Evolutionary conservation across 495 filamentous ascomycete species (phyloP), one percentile per base, ranked within the genome.

Genomic region (Staphylotrichum tortipilum): DNA sequence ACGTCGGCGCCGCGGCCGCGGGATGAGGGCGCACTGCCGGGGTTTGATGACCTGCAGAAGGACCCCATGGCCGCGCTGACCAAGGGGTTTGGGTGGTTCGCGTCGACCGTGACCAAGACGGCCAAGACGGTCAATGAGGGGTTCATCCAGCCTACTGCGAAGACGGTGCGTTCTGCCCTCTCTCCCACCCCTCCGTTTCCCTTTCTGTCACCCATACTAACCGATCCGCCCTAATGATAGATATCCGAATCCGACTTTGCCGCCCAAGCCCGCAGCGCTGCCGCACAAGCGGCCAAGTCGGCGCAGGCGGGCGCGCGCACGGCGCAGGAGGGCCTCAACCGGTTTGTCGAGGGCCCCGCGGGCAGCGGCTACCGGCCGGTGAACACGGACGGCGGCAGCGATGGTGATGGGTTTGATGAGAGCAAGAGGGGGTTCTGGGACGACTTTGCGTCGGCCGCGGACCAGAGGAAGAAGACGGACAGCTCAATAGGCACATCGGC

Each of bases 31-130:
- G 66, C 68, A n/a, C 57, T 83, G 15, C 86, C 83, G 0, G 80
- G 78, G 1, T 64, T 90, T 19, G 84, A 94, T 46, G 89, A 95
- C 30, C 80, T 96, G 55, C 86, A 91, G 67, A 85, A 84, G 55
- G 92, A 98, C 65, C 89, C 94, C 2, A 76, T 97, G 49, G 89
- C 79, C 0, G 88, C 90, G 39, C 62, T 98, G 57, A 88, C 78
- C 22, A 96, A 95, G 69, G 85, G 92, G 6, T 90, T 96, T 57
- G 90, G 94, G 2, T 96, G 94, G 86, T 91, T 98, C 56, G 78
- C 87, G 15, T 81, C 76, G 11, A 84, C 86, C 28, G 89, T 96
- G 12, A 84, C 81, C 14, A 91, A 89, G 74, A 80, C 83, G 49
- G 92, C 89, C 12, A 92, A 94, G 74, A 86, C 78, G 1, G 79